Percentiles rank a stretch among this genome's conserved stretches.
Conservation (phyloP, 305 asterid species). For the Solanum hybrid region DNA sequence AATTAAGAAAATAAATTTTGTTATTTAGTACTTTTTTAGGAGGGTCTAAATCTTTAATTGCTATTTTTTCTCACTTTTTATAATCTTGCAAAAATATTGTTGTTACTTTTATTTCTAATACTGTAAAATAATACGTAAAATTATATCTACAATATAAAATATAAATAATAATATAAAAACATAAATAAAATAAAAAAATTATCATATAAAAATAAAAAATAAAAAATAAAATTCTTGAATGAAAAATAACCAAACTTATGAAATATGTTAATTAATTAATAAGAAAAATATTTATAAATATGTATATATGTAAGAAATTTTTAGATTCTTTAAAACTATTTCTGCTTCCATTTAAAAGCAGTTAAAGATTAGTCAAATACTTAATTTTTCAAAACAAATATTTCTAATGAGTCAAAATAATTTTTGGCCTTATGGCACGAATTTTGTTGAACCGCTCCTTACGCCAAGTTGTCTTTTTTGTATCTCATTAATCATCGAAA, state of each 20-base stretch:
- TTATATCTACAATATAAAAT: too few species aligned
- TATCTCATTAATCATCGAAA: not conserved
- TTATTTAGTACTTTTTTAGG: not conserved
- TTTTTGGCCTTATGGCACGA: not conserved
- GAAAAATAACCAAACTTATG: not conserved
- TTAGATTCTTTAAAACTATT: too few species aligned
- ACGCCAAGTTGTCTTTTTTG: not conserved
- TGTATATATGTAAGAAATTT: too few species aligned
- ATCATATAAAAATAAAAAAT: too few species aligned
- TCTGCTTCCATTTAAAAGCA: not conserved
- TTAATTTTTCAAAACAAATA: too few species aligned
- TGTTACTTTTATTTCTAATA: too few species aligned
- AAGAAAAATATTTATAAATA: too few species aligned
- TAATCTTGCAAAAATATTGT: not conserved
- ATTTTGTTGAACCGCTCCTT: not conserved
- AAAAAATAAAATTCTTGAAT: not conserved
- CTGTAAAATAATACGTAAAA: too few species aligned
- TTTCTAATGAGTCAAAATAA: not conserved
- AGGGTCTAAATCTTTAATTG: not conserved
- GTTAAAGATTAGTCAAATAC: accelerated
- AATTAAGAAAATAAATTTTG: not conserved
- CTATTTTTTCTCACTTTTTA: not conserved
- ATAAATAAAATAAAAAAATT: too few species aligned
- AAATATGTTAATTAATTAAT: not conserved
- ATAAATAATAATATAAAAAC: too few species aligned